phyloP scores from a whole-genome alignment of 2,329 filamentous ascomycete genomes.

The Alternaria postmessia region DNA sequence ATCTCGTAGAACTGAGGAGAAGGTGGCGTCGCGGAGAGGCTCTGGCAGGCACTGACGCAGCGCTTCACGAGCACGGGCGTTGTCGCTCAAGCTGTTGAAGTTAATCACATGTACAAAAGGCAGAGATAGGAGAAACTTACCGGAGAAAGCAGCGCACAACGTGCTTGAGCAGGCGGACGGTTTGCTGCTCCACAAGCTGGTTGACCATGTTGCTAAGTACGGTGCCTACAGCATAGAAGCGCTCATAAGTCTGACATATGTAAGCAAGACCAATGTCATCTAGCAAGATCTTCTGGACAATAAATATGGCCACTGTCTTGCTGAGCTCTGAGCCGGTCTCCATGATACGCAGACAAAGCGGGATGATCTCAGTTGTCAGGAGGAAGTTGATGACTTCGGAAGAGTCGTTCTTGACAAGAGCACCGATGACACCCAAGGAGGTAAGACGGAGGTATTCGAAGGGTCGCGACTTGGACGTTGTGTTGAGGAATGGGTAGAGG shows the following conservation, averaged over 20 bases:
- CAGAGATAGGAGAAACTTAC: conserved; percentile 59
- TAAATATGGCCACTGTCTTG: conserved; percentile 99
- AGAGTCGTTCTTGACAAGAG: conserved; percentile 97
- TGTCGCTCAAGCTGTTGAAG: conserved; percentile 81
- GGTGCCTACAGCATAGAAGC: conserved; percentile 97
- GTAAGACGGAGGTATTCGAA: conserved; percentile 98
- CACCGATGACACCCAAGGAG: conserved; percentile 94
- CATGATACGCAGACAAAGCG: conserved; percentile 97
- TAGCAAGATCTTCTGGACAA: conserved; percentile 97
- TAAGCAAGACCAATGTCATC: conserved; percentile 97
- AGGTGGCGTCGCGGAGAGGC: conserved; percentile 97
- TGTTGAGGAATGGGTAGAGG: conserved; percentile 97
- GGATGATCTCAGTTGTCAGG: conserved; percentile 97
- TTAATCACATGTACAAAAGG: conserved; percentile 23
- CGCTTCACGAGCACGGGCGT: conserved; percentile 92
- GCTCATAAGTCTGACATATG: conserved; percentile 98
- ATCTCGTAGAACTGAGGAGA: conserved; percentile 93
- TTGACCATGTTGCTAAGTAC: conserved; percentile 99
- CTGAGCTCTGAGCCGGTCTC: conserved; percentile 97
- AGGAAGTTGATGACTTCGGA: conserved; percentile 99
- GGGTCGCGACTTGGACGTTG: conserved; percentile 94
- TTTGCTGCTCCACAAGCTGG: conserved; percentile 97
- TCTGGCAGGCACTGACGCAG: conserved; percentile 95
- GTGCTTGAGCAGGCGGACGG: conserved; percentile 93
- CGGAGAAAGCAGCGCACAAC: conserved; percentile 96